Conservation (phyloP, 495 filamentous ascomycete species). For the Cetradonia linearis region DNA sequence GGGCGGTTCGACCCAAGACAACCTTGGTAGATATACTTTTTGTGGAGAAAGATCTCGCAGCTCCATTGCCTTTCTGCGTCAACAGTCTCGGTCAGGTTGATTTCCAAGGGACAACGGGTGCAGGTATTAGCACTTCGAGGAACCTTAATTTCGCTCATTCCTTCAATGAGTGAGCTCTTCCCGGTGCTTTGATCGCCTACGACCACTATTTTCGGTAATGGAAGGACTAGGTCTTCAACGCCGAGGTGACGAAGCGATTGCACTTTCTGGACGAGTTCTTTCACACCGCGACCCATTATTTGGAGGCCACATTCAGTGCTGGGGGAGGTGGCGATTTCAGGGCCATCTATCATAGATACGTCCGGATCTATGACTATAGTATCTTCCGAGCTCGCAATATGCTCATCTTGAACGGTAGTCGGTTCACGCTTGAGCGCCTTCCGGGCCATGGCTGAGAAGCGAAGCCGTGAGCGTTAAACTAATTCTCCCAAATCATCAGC, state of each 20-base stretch:
- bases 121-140: slow-evolving; percentile 61
- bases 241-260: slow-evolving; percentile 39
- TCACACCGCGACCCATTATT: slow-evolving; percentile 33
- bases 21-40: slow-evolving; percentile 42
- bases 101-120: slow-evolving; percentile 68
- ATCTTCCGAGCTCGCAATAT: slow-evolving; percentile 12
- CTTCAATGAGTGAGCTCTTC: slow-evolving; percentile 72
- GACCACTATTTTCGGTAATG: slow-evolving; percentile 64
- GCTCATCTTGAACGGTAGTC: neutral
- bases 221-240: slow-evolving; percentile 45
- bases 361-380: slow-evolving; percentile 12
- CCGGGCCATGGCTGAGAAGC: slow-evolving; percentile 8
- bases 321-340: neutral
- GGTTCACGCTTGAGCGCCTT: slow-evolving; percentile 10
- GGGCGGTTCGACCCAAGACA: slow-evolving; percentile 23
- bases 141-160: slow-evolving; percentile 65
- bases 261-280: slow-evolving; percentile 36
- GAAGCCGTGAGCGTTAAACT: neutral
- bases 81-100: slow-evolving; percentile 50
- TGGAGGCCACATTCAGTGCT: slow-evolving; percentile 23
- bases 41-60: slow-evolving; percentile 51
- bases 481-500: neutral
- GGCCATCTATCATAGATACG: slow-evolving; percentile 2
- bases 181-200: slow-evolving; percentile 75
- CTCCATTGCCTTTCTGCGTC: slow-evolving; percentile 42